Conservation (phyloP, 192 early-diverging fungal genomes). For the Umbelopsis vinacea region DNA sequence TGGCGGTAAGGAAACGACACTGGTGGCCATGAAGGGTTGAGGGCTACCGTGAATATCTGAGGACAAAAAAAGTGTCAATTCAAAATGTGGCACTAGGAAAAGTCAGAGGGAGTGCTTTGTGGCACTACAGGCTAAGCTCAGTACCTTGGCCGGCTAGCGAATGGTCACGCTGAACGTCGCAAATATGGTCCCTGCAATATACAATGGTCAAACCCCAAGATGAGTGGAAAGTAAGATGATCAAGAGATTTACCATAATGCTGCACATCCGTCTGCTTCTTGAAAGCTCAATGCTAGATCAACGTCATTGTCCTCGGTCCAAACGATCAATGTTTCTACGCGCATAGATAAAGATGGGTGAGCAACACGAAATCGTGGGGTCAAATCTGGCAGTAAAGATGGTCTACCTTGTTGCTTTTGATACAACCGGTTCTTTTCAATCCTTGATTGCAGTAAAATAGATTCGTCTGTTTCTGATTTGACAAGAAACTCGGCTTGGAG, state of each 20-base stretch:
- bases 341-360: constrained; percentile 21
- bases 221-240: no score
- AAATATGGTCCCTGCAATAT: constrained; percentile 27
- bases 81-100: constrained; percentile 15
- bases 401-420: constrained; percentile 82
- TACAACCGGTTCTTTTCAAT: constrained; percentile 78
- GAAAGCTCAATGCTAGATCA: constrained; percentile 93
- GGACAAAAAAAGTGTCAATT: constrained; percentile 50
- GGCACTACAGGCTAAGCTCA: background rate
- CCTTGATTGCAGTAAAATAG: constrained; percentile 68
- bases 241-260: constrained; percentile 67
- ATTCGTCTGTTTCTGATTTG: constrained; percentile 62
- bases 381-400: background rate
- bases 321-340: constrained; percentile 89
- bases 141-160: constrained; percentile 18
- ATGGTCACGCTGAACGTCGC: constrained; percentile 29
- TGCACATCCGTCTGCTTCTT: constrained; percentile 84
- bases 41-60: constrained; percentile 46
- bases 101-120: background rate
- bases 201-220: background rate
- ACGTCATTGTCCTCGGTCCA: constrained; percentile 80
- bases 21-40: constrained; percentile 45
- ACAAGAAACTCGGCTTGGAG: constrained; percentile 56
- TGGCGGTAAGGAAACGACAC: constrained; percentile 56
- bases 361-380: background rate